Base-by-base conservation (phyloP, 768 basidiomycete genomes). In the Gymnopilus dilepis region DNA sequence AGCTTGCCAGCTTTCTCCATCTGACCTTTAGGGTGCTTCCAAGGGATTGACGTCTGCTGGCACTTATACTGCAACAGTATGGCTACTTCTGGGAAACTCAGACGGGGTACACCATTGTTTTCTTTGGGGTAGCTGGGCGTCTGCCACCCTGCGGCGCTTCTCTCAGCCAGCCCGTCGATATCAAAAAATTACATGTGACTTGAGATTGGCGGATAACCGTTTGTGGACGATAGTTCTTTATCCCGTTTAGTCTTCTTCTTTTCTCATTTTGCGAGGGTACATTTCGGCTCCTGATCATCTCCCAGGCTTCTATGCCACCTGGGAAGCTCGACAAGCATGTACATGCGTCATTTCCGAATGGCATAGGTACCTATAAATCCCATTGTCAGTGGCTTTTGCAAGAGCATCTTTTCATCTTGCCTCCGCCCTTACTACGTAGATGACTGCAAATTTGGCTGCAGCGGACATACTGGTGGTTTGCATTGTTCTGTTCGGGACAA, bases 111-210 rank as follows among this genome's bases (percentile, higher is more conserved):
- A n/a, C n/a, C n/a, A 50, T 17, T 28, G 47, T 50, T 50, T 17
- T 48, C 43, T 37, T 3, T 37, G 34, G 34, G 34, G 34, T 15
- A 37, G 47, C 47, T 50, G 47, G 47, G 47, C 58, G 48, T 53
- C 58, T 59, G 58, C 58, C 50, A 53, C 50, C 48, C 34, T 42
- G 37, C 58, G 26, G 50, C 58, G 50, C 50, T 59, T 59, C 58
- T 53, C 28, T 42, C 34, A 37, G 34, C 8, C 34, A 9, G 47
- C 30, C 47, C 19, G 47, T 50, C 47, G 47, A n/a, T 50, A 50
- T 50, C 47, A 30, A 30, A 40, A 50, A 53, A n/a, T 40, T 30
- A 26, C 50, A 51, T 53, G 41, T 53, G 58, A 43, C 50, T 33
- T 50, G 9, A 59, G 37, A 52, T 52, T 53, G 55, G 58, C 58